A percentile compares a stretch with the other conserved stretches of the same genome.
phyloP scores from a whole-genome alignment of 129 eudicot species.

The carrot (Daucus carota) region DH1_v3.0 NC_030386.2:23421501-23422000 shows the following conservation, averaged over 20 bases:
- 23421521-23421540: constrained; percentile 91
- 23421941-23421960: constrained; percentile 13
- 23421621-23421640: not conserved
- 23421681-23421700: not conserved
- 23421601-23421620: constrained; percentile 28
- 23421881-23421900: constrained; percentile 80
- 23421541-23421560: constrained; percentile 96
- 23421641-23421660: not conserved
- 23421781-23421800: not conserved
- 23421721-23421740: not conserved
- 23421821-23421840: not conserved
- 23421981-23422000: not conserved
- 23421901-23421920: constrained; percentile 87
- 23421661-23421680: not conserved
- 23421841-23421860: constrained; percentile 3
- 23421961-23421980: not conserved
- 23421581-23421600: constrained; percentile 95
- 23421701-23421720: not conserved
- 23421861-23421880: constrained; percentile 82
- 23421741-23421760: not conserved
- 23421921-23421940: constrained; percentile 89
- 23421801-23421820: not conserved
- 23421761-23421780: not conserved
- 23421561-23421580: constrained; percentile 92
- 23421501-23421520: constrained; percentile 8